Conservation (phyloP, 2,329 filamentous ascomycete genomes). For the Phoma sp. region DNA sequence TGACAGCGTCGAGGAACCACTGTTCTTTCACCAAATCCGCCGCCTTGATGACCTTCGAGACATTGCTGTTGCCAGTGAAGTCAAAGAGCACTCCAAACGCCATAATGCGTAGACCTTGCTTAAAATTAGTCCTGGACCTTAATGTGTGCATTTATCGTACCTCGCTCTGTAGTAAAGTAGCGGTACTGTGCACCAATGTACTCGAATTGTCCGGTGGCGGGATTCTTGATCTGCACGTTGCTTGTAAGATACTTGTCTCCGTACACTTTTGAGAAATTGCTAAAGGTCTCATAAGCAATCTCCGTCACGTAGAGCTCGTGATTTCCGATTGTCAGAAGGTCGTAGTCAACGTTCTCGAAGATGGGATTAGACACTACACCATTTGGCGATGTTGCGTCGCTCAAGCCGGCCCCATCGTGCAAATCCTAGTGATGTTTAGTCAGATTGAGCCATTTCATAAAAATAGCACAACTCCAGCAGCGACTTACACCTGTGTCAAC, state of each 20-base stretch:
- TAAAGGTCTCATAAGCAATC: constrained; percentile 67
- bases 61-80: constrained; percentile 65
- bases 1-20: constrained; percentile 67
- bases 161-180: constrained; percentile 58
- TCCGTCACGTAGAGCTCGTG: constrained; percentile 70
- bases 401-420: constrained; percentile 70
- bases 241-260: constrained; percentile 60
- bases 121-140: not conserved
- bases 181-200: constrained; percentile 57
- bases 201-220: constrained; percentile 51
- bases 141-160: constrained; percentile 20
- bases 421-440: constrained; percentile 55
- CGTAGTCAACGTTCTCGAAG: constrained; percentile 61
- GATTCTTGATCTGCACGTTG: constrained; percentile 59
- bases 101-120: constrained; percentile 56
- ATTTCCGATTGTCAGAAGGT: constrained; percentile 64
- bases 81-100: constrained; percentile 59
- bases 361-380: constrained; percentile 61
- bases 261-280: constrained; percentile 65
- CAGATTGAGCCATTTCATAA: not conserved
- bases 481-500: constrained; percentile 63
- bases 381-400: constrained; percentile 65
- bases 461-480: not conserved
- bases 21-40: constrained; percentile 58
- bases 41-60: constrained; percentile 65